Conservation (phyloP, 768 basidiomycete genomes). For the Lactarius sanguifluus region DNA sequence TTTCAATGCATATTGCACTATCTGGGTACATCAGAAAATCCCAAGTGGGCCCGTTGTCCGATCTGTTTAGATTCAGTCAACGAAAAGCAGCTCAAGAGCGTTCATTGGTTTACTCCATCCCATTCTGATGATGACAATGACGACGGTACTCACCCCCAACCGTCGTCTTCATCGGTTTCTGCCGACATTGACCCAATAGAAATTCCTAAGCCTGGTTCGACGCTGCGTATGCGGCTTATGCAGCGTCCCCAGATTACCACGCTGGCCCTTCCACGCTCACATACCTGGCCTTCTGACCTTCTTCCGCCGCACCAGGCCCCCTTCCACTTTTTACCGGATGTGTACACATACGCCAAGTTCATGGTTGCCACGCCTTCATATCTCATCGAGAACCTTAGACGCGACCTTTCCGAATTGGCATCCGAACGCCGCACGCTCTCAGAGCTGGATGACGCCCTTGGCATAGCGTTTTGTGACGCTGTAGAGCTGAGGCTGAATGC, state of each 20-base stretch:
- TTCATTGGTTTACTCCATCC: conserved; percentile 79
- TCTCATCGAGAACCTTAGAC: conserved; percentile 68
- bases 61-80: conserved; percentile 95
- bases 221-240: conserved; percentile 82
- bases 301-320: conserved; percentile 91
- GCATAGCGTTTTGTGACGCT: conserved; percentile 74
- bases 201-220: conserved; percentile 54
- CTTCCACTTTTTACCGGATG: conserved; percentile 94
- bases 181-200: conserved; percentile 40
- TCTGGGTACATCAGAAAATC: conserved; percentile 74
- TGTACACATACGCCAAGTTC: conserved; percentile 84
- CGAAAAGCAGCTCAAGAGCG: conserved; percentile 86
- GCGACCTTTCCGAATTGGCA: conserved; percentile 70
- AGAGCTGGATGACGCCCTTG: conserved; percentile 73
- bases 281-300: conserved; percentile 92
- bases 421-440: conserved; percentile 64
- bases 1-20: conserved; percentile 94
- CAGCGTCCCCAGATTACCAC: conserved; percentile 94
- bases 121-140: conserved; percentile 39
- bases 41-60: conserved; percentile 90
- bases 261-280: conserved; percentile 86
- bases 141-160: conserved; percentile 33
- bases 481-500: conserved; percentile 74
- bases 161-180: conserved; percentile 51
- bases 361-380: conserved; percentile 94